phyloP scores from a whole-genome alignment of 1,284 basidiomycete species.

The Baeospora myosura region DNA sequence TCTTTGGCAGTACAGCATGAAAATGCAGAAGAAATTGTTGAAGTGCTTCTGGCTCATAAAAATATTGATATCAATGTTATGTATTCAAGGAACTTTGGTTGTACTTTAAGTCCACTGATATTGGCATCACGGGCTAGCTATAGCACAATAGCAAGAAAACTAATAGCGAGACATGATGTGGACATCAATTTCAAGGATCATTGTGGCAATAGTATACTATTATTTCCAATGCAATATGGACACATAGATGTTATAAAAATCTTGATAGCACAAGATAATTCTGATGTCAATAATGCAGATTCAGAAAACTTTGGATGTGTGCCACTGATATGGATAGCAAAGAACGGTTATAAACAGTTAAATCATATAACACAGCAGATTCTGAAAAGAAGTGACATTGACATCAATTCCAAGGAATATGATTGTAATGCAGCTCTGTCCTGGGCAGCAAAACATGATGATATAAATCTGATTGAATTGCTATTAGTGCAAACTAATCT shows the following conservation, averaged over 20 bases:
- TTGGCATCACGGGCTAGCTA: conserved; percentile 2
- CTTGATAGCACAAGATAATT: neutral
- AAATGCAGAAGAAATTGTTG: conserved; percentile 3
- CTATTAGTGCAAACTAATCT: neutral
- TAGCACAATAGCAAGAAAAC: neutral
- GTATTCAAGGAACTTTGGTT: neutral
- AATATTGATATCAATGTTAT: conserved; percentile 1
- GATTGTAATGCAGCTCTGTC: neutral
- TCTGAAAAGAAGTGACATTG: neutral
- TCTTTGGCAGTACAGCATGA: conserved; percentile 5
- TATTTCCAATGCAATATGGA: neutral
- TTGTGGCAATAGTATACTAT: neutral
- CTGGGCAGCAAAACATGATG: neutral
- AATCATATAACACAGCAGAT: neutral
- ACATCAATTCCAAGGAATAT: neutral
- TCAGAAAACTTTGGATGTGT: neutral
- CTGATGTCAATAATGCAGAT: neutral
- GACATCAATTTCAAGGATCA: neutral
- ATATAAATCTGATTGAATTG: neutral
- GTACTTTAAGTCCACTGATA: conserved; percentile 3
- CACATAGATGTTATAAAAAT: neutral
- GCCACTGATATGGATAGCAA: neutral
- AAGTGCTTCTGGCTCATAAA: neutral
- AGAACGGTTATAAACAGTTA: neutral
- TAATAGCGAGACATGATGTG: neutral